These are phyloP conservation scores for Cytospora piceicola DNA, from an alignment of 2,329 filamentous ascomycete genomes.

Conservation along the genomic window DNA sequence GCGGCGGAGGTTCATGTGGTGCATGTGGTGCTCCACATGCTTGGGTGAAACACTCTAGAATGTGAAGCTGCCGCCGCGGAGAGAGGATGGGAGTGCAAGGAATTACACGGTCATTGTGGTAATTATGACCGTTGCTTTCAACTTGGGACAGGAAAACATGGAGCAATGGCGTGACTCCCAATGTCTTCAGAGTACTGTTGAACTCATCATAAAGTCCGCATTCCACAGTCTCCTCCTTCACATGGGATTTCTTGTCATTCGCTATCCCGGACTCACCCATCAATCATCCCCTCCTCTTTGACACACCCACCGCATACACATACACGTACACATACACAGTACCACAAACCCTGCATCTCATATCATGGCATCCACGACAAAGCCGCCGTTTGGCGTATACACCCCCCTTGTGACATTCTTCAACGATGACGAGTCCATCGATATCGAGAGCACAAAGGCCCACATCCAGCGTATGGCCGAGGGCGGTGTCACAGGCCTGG, in stretches of 20 bases:
- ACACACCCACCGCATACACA: too few relatives aligned
- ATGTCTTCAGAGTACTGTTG: too few relatives aligned
- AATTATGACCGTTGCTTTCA: background rate
- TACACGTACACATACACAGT: too few relatives aligned
- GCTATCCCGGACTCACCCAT: background rate
- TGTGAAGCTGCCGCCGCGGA: too few relatives aligned
- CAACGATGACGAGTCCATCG: slow-evolving; percentile 15
- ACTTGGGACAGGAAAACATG: background rate
- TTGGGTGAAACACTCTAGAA: background rate
- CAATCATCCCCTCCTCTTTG: too few relatives aligned
- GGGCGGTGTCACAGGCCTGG: slow-evolving; percentile 8
- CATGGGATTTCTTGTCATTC: background rate
- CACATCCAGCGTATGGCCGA: slow-evolving; percentile 11
- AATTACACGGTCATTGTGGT: background rate
- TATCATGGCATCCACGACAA: background rate
- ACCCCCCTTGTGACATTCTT: slow-evolving; percentile 12
- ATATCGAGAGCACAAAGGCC: slow-evolving; percentile 1
- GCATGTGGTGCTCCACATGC: slow-evolving; percentile 4
- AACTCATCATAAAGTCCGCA: background rate
- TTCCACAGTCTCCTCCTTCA: background rate
- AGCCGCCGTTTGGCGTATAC: slow-evolving; percentile 8
- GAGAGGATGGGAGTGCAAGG: too few relatives aligned
- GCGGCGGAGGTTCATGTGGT: background rate
- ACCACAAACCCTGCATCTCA: too few relatives aligned
- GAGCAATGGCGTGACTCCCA: background rate